Evolutionary conservation across 176 grass and related monocot species (phyloP).

Genomic region (Saccharum spontaneum): DNA sequence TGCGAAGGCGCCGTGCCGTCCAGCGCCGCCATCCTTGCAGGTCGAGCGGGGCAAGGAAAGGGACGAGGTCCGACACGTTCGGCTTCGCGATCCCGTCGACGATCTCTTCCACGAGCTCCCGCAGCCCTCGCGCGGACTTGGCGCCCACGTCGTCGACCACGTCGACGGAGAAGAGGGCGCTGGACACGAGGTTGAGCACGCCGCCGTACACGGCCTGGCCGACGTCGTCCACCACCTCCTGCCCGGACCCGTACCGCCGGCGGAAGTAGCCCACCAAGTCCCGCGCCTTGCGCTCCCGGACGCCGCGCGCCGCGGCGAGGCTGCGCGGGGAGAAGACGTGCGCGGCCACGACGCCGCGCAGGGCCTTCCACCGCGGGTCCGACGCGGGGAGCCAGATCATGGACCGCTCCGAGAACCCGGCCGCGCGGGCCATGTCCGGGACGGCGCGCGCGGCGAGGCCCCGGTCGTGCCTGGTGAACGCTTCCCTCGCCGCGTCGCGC

Average conservation of each 20-base stretch:
- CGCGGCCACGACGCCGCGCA: constrained; percentile 28
- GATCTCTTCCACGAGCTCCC: constrained; percentile 2
- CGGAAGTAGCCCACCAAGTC: constrained; percentile 19
- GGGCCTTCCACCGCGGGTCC: constrained; percentile 29
- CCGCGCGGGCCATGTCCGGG: constrained; percentile 21
- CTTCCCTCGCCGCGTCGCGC: constrained; percentile 23
- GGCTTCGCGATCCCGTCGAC: not conserved
- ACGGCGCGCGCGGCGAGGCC: constrained; percentile 25
- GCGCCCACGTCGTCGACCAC: constrained; percentile 7
- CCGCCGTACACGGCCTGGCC: constrained; percentile 10
- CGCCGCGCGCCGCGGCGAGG: constrained; percentile 16
- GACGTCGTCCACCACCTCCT: constrained; percentile 4
- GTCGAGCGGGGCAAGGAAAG: constrained; percentile 39
- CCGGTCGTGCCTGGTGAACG: constrained; percentile 35
- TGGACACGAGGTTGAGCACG: constrained; percentile 38
- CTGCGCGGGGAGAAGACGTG: constrained; percentile 33
- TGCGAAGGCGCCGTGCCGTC: not conserved
- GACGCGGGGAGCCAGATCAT: constrained; percentile 38
- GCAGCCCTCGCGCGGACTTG: constrained; percentile 8
- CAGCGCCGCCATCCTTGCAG: constrained; percentile 32
- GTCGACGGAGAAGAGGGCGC: constrained; percentile 34
- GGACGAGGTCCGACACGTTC: constrained; percentile 49
- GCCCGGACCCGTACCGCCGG: not conserved
- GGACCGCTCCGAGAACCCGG: not conserved
- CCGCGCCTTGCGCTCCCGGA: constrained; percentile 32